These are phyloP conservation scores for Boletus coccyginus DNA, from an alignment of 768 basidiomycete genomes.

Conservation along the genomic window DNA sequence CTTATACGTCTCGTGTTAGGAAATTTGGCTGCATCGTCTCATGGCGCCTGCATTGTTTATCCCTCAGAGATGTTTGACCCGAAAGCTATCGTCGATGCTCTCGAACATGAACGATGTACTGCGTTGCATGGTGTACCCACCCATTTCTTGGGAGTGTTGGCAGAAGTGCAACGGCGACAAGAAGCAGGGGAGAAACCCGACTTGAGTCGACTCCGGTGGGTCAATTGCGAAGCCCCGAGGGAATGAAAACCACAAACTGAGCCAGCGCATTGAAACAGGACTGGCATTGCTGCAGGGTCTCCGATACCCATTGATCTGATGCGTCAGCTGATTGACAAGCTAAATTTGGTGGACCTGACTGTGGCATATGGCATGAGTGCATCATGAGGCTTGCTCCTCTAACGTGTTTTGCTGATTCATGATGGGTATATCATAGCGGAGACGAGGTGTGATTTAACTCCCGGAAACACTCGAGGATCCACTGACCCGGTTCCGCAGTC, in stretches of 20 bases:
- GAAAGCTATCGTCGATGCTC: constrained; percentile 62
- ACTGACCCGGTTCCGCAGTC: constrained; percentile 40
- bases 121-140: constrained; percentile 85
- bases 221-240: neutral
- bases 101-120: constrained; percentile 69
- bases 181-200: constrained; percentile 46
- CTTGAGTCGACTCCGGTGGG: constrained; percentile 52
- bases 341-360: constrained; percentile 70
- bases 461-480: neutral
- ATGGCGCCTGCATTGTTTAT: constrained; percentile 74
- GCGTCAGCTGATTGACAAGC: constrained; percentile 61
- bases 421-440: constrained; percentile 48
- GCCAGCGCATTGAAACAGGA: constrained; percentile 39
- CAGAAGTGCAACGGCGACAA: constrained; percentile 59
- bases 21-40: constrained; percentile 75
- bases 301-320: constrained; percentile 78
- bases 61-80: constrained; percentile 66
- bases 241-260: neutral
- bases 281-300: constrained; percentile 81
- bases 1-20: constrained; percentile 72
- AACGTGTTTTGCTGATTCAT: constrained; percentile 1
- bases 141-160: constrained; percentile 73
- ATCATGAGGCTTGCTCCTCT: constrained; percentile 23
- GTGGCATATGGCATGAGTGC: constrained; percentile 87
- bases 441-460: constrained; percentile 47